phyloP scores from a whole-genome alignment of 78 protist genomes.

The Dictyostelium intermedium region DNA sequence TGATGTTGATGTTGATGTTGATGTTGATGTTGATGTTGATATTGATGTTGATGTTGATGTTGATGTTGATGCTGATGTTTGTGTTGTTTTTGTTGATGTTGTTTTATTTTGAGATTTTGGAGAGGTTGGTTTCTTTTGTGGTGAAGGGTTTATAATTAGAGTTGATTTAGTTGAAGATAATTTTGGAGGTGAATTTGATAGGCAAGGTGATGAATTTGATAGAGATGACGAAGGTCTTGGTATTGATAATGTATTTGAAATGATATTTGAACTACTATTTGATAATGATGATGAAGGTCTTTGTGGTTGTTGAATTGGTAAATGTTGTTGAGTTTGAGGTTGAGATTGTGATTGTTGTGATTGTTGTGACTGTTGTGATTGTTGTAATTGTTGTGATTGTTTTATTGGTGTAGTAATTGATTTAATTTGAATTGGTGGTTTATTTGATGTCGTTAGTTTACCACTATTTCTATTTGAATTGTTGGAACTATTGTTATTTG shows the following conservation, averaged over 20 bases:
- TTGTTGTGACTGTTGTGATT: not conserved
- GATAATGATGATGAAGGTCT: not conserved
- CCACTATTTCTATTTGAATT: not conserved
- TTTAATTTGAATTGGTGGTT: not conserved
- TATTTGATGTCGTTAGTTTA: not conserved
- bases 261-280: not conserved
- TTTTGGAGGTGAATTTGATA: not conserved
- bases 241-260: not conserved
- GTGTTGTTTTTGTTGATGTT: not conserved
- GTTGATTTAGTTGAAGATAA: not conserved
- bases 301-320: not conserved
- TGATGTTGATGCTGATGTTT: not conserved
- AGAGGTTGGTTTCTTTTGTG: not conserved
- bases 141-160: not conserved
- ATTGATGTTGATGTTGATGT: not conserved
- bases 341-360: not conserved
- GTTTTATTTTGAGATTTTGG: not conserved
- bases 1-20: not conserved
- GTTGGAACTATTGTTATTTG: not conserved
- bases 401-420: slow-evolving; percentile 2
- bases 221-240: not conserved
- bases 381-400: not conserved
- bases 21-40: not conserved
- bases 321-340: not conserved
- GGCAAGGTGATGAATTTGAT: not conserved